Base-by-base conservation (phyloP, 1,139 yeast species). In the Geotrichum histeridarum region DNA sequence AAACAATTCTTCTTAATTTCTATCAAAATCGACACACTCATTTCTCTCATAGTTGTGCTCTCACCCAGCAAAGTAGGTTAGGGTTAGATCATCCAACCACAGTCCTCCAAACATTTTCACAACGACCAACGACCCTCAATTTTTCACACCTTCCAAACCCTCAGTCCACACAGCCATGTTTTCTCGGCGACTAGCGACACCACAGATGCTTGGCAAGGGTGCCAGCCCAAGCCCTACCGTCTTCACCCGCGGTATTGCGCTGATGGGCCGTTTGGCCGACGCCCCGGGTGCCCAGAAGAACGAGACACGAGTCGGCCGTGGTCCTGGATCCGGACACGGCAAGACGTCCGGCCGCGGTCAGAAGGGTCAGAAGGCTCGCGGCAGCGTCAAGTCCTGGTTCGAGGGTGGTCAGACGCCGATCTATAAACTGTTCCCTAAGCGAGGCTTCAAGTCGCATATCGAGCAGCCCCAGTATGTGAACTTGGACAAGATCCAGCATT, bases 361-460 rank as follows among this genome's bases (percentile, higher is more conserved):
- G 68, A 94, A 91, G 73, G 99, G 99, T 81, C 99, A 93, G 70
- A 91, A 91, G 73, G 97, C 98, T 12, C 82, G 98, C 73, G 88
- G 93, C 38, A 81, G 84, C 53, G 94, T 91, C 22, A 93, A 91
- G 57, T 81, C 86, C 59, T 89, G 95, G 93, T 88, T 91, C 69
- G 99, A 93, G 76, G 99, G 99, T 80, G 99, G 99, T 67, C 99
- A 93, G 70, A 93, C 99, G 0, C 98, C 98, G 27, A 84, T 84
- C 64, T 86, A 83, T 67, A 86, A 86, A 70, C 74, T 90, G 58
- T 89, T 90, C 70, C 98, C 98, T 53, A 91, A 93, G 69, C 77
- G 85, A 57, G 99, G 99, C 9, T 90, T 91, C 76, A 80, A 81
- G 64, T 62, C 68, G 22, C 63, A 61, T 59, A 54, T 70, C 44